Conservation (phyloP, 139 green algal genomes). For the Chlamydomonas schloesseri region DNA sequence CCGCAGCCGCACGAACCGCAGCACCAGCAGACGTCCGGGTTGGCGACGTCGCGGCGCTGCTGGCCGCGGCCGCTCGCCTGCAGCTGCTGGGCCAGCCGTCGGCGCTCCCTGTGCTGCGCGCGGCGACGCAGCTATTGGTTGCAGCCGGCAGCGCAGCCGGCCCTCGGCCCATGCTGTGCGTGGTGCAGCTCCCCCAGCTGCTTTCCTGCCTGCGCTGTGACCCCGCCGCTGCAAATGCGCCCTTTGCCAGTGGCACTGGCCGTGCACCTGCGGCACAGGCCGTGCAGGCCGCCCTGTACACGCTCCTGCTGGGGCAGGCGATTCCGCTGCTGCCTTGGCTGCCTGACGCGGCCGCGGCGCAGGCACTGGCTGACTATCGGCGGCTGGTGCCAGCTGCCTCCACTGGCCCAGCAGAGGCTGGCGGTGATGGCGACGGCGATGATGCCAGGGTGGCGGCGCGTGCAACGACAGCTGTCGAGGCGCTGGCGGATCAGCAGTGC, state of each 20-base stretch:
- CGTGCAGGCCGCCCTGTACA: background rate
- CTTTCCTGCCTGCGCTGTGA: background rate
- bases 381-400: too few species aligned
- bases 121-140: background rate
- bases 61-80: slow-evolving; percentile 17
- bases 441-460: too few species aligned
- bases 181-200: background rate
- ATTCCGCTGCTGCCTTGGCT: slow-evolving; percentile 8
- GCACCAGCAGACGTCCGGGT: background rate
- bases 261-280: background rate
- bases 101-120: slow-evolving; percentile 1
- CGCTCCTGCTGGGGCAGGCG: background rate
- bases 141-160: background rate
- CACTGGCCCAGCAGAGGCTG: too few species aligned
- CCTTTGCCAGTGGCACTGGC: background rate
- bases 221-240: background rate
- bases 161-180: background rate
- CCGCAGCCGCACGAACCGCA: background rate
- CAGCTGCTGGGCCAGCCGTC: background rate
- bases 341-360: background rate
- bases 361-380: background rate
- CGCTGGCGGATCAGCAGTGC: too few species aligned
- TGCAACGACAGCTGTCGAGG: too few species aligned
- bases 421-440: too few species aligned
- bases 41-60: background rate